A percentile compares a stretch with the other conserved stretches of the same genome.
Conservation (phyloP, 768 basidiomycete species). For the Kwoniella bestiolae region DNA sequence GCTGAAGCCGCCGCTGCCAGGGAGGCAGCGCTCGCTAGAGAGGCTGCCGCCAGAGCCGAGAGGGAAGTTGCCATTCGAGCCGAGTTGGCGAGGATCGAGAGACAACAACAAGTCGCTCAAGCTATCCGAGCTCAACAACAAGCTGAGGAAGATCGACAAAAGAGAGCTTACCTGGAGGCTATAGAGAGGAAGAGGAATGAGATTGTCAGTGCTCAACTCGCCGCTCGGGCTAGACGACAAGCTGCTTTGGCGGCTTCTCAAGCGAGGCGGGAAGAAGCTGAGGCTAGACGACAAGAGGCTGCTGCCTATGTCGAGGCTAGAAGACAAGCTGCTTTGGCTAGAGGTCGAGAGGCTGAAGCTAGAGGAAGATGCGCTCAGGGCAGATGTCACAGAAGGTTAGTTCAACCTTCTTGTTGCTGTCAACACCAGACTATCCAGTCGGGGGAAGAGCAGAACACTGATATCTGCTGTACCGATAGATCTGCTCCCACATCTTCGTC, state of each 20-base stretch:
- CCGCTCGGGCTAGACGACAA: conserved; percentile 11
- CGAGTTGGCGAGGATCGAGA: conserved; percentile 10
- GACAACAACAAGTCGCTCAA: conserved; percentile 20
- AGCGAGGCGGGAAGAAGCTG: not conserved
- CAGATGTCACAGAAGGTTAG: conserved; percentile 30
- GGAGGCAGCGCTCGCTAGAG: conserved; percentile 22
- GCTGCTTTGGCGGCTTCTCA: conserved; percentile 15
- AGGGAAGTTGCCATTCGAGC: conserved; percentile 31
- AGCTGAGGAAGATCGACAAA: conserved; percentile 11
- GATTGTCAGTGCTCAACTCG: not conserved
- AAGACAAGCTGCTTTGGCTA: not conserved
- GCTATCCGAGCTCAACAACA: conserved; percentile 14
- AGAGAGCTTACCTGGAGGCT: conserved; percentile 12
- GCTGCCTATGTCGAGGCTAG: too few species aligned
- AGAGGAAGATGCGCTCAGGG: conserved; percentile 6
- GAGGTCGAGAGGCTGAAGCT: not conserved
- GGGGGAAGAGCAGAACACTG: not conserved
- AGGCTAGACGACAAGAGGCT: conserved; percentile 12
- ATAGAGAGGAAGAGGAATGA: conserved; percentile 10
- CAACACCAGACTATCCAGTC: not conserved
- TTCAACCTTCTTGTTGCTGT: conserved; percentile 20
- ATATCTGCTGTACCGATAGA: conserved; percentile 5
- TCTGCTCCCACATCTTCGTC: conserved; percentile 18
- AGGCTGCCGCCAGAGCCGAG: conserved; percentile 25
- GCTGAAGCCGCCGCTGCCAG: conserved; percentile 22